These are phyloP conservation scores for Plantago rigida DNA, from an alignment of 305 asterid genomes.

Conservation along the genomic window DNA sequence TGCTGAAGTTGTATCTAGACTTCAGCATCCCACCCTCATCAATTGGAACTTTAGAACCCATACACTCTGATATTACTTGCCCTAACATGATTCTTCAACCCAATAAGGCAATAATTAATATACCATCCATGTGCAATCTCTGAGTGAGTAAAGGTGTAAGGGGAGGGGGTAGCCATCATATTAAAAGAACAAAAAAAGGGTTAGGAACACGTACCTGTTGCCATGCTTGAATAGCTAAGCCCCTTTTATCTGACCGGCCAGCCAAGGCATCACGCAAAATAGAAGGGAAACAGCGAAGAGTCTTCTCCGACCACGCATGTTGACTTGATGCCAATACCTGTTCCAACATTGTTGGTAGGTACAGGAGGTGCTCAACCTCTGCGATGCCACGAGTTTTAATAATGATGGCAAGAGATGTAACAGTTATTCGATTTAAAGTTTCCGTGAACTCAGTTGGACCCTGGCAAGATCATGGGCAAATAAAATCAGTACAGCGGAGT, in stretches of 20 bases:
- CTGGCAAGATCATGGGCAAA: slow-evolving; percentile 40
- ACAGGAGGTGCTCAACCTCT: slow-evolving; percentile 79
- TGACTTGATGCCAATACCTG: slow-evolving; percentile 86
- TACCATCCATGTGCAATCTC: too few species aligned
- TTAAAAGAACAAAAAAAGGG: too few species aligned
- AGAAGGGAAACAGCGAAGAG: slow-evolving; percentile 80
- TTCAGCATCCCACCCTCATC: too few species aligned
- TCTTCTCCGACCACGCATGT: slow-evolving; percentile 99
- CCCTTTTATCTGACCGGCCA: slow-evolving; percentile 74
- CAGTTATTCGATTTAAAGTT: slow-evolving; percentile 77
- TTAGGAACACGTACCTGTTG: slow-evolving; percentile 46
- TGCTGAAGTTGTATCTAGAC: too few species aligned
- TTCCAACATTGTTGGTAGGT: slow-evolving; percentile 91
- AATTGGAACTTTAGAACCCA: too few species aligned
- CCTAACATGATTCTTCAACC: too few species aligned
- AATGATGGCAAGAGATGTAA: slow-evolving; percentile 77
- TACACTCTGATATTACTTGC: too few species aligned
- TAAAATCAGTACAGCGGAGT: slow-evolving; percentile 21
- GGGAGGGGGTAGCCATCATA: too few species aligned
- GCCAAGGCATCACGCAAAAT: slow-evolving; percentile 74
- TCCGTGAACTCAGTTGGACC: slow-evolving; percentile 97
- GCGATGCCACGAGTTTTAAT: slow-evolving; percentile 94
- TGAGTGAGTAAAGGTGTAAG: too few species aligned
- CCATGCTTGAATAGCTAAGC: slow-evolving; percentile 85
- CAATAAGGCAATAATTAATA: too few species aligned